phyloP scores from a whole-genome alignment of 345 rosid species.

The Aegle marmelos region DNA sequence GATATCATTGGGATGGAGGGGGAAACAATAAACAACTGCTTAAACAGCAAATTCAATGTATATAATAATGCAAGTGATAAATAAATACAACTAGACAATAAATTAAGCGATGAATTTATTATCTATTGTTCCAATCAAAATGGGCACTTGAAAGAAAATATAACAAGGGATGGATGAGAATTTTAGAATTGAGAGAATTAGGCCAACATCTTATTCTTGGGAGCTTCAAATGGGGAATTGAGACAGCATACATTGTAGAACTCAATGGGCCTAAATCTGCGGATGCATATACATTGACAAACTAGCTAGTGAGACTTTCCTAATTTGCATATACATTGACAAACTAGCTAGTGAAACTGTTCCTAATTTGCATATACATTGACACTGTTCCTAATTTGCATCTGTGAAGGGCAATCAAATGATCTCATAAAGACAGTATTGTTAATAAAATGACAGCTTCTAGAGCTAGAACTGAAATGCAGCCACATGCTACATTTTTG shows the following conservation, averaged over 20 bases:
- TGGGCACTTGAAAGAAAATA: slow-evolving; percentile 14
- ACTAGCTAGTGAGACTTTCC: neutral
- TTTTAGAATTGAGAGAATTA: slow-evolving; percentile 13
- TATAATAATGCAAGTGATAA: slow-evolving; percentile 10
- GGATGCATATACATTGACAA: too few relatives aligned
- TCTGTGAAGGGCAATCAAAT: neutral
- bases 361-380: neutral
- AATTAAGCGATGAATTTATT: neutral
- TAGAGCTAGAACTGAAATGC: neutral
- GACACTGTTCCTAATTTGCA: neutral
- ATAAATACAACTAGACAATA: neutral
- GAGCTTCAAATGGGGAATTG: slow-evolving; percentile 12
- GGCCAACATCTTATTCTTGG: slow-evolving; percentile 28
- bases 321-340: too few relatives aligned
- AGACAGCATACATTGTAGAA: neutral
- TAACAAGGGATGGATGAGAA: neutral
- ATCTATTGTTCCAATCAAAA: slow-evolving; percentile 9
- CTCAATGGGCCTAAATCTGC: neutral
- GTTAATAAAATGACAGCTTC: neutral
- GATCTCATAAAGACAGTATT: neutral
- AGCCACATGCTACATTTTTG: too few relatives aligned
- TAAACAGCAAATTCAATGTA: slow-evolving; percentile 25
- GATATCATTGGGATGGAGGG: slow-evolving; percentile 33
- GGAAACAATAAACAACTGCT: neutral
- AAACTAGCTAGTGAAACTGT: too few relatives aligned